phyloP scores from a whole-genome alignment of 768 basidiomycete species.

The Macrolepiota dolichaula region DNA sequence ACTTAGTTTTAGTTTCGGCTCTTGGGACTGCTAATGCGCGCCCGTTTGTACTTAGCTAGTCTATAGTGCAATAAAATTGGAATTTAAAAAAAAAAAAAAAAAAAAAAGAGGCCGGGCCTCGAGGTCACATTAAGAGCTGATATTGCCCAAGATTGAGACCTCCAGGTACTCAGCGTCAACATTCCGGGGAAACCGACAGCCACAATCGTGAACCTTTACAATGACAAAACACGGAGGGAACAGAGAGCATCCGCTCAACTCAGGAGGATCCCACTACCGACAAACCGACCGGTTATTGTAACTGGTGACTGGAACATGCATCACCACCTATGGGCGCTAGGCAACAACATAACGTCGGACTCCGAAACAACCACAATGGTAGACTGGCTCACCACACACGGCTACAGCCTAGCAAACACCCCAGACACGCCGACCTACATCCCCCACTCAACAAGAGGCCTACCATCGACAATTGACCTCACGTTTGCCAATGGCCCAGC shows the following conservation, averaged over 20 bases:
- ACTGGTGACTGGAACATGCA: slow-evolving; percentile 24
- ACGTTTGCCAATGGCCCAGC: slow-evolving; percentile 16
- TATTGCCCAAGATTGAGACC: slow-evolving; percentile 19
- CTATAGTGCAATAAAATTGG: no score
- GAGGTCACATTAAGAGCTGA: slow-evolving; percentile 21
- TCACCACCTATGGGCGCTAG: slow-evolving; percentile 17
- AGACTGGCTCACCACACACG: slow-evolving; percentile 16
- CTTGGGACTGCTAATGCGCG: no score
- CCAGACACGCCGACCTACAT: slow-evolving; percentile 17
- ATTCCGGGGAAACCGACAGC: slow-evolving; percentile 15
- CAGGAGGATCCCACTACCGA: not conserved
- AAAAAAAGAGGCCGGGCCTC: slow-evolving; percentile 17
- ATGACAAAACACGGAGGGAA: not conserved
- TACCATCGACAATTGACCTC: slow-evolving; percentile 19
- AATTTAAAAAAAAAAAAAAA: no score
- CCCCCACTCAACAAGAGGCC: not conserved
- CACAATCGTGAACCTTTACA: slow-evolving; percentile 24
- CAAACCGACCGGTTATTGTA: slow-evolving; percentile 17
- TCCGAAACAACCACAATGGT: slow-evolving; percentile 13
- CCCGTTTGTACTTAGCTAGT: no score
- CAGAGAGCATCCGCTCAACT: not conserved
- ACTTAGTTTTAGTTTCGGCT: no score
- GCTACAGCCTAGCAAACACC: slow-evolving; percentile 15
- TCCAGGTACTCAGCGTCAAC: slow-evolving; percentile 20
- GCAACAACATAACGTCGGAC: not conserved